Evolutionary conservation across 2,329 filamentous ascomycete species (phyloP), one percentile per base, ranked within the genome.

Genomic region (Epichloe uncinata): DNA sequence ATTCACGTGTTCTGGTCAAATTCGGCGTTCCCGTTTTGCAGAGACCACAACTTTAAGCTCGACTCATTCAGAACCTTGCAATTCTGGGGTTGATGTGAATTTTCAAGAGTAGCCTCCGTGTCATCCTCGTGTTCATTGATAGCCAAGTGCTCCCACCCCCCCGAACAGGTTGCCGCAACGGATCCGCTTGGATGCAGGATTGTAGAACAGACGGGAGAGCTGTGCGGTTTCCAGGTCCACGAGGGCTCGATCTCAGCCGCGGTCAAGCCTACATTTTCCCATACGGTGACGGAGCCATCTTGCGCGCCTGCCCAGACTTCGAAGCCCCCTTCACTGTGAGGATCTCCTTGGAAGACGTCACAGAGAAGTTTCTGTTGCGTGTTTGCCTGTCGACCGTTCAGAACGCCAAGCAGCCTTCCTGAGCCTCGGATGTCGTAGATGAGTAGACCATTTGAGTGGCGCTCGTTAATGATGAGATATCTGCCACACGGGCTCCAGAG

Each of bases 361-460:
- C 75, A 74, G 11, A 63, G 66, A 38, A 83, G 61, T 38, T 75
- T 71, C 60, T 83, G 80, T 55, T 81, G 79, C 0, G 73, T 75
- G 2, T 60, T 58, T 4, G 74, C 70, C 6, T 66, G 61, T 20
- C 79, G 73, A 3, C 75, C 77, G 0, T 66, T 61, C 9, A 83
- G 63, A 48, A 71, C 70, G n/a, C 70, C 70, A 3, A 84, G 67
- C n/a, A 82, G 66, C 55, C 71, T 69, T 8, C 77, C 74, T 3
- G 76, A 73, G 7, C 76, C 78, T 16, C 81, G 73, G 35, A 84
- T 71, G 58, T 84, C 81, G 63, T 82, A 84, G 3, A 84, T 73
- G 26, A 82, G 64, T 37, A 82, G 58, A 3, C 77, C 75, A 5
- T 58, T 61, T 0, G 78, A 71, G 55, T 73, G 72, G 5, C 80